Percentiles rank a stretch among this genome's conserved stretches.
Evolutionary conservation across 306 rosid genomes (phyloP).

Genomic region (Alnus rubra): DNA sequence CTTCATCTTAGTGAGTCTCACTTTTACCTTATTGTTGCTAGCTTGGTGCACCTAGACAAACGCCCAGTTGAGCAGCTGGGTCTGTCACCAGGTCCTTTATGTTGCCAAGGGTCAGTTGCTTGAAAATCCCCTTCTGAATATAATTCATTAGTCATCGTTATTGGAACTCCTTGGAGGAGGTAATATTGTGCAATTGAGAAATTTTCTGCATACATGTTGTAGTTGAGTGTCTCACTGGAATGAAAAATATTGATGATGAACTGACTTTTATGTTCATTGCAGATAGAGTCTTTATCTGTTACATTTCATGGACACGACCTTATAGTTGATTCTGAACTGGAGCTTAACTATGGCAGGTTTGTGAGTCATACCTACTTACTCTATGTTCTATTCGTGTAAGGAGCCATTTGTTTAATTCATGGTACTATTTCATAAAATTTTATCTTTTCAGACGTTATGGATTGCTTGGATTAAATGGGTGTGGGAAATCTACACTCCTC

Average conservation of each 20-base stretch:
- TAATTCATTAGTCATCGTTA: slow-evolving; percentile 25
- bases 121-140: slow-evolving; percentile 25
- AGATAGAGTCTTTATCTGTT: slow-evolving; percentile 94
- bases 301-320: slow-evolving; percentile 97
- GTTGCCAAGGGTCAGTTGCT: slow-evolving; percentile 26
- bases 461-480: slow-evolving; percentile 92
- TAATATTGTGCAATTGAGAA: slow-evolving; percentile 6
- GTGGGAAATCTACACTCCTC: slow-evolving; percentile 94
- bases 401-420: not conserved
- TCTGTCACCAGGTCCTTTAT: slow-evolving; percentile 34
- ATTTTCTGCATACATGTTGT: slow-evolving; percentile 12
- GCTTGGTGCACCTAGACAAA: slow-evolving; percentile 36
- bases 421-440: not conserved
- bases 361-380: slow-evolving; percentile 15
- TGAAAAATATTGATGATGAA: not conserved
- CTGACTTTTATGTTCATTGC: slow-evolving; percentile 33
- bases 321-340: slow-evolving; percentile 88
- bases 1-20: slow-evolving; percentile 23
- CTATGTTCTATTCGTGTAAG: not conserved
- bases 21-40: slow-evolving; percentile 36
- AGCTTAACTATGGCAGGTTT: slow-evolving; percentile 96
- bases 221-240: not conserved
- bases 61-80: slow-evolving; percentile 29
- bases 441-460: slow-evolving; percentile 74
- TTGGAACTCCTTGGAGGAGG: slow-evolving; percentile 18